Evolutionary conservation across 768 basidiomycete genomes (phyloP).

Genomic region (Amanita muscaria): DNA sequence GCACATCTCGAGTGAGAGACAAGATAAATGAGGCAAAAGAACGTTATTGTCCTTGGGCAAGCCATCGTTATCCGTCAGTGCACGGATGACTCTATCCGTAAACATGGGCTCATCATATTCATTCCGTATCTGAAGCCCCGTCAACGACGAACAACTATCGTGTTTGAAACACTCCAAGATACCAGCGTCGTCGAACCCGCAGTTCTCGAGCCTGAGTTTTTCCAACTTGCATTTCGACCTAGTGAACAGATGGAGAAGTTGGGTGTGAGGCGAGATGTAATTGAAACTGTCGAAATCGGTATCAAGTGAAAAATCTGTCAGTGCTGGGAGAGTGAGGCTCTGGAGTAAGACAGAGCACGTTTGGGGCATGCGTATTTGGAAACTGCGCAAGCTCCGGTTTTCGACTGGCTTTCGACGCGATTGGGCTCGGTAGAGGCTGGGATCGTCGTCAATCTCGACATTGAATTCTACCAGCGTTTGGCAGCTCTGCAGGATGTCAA

Average conservation of each 20-base stretch:
- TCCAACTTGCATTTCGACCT: constrained; percentile 4
- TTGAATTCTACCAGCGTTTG: background rate
- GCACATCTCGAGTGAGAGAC: background rate
- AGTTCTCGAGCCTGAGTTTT: too few species aligned
- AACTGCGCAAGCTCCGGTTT: too few species aligned
- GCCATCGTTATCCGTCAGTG: background rate
- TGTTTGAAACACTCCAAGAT: background rate
- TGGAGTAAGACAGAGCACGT: background rate
- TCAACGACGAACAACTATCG: background rate
- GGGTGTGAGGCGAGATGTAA: background rate
- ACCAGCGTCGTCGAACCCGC: background rate
- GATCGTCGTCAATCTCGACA: background rate
- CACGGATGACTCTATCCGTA: background rate
- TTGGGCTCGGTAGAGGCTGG: too few species aligned
- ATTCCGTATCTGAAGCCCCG: background rate
- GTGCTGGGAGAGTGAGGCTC: too few species aligned
- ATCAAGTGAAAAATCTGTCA: too few species aligned
- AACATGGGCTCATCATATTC: background rate
- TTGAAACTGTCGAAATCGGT: too few species aligned
- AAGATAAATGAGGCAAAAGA: background rate
- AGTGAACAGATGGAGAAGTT: background rate
- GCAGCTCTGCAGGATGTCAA: too few species aligned
- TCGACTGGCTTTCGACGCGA: too few species aligned
- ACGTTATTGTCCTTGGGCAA: background rate
- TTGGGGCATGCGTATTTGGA: background rate